A percentile compares a stretch with the other conserved stretches of the same genome.
Conservation (phyloP, 2,329 filamentous ascomycete genomes). For the Fusarium sp. region DNA sequence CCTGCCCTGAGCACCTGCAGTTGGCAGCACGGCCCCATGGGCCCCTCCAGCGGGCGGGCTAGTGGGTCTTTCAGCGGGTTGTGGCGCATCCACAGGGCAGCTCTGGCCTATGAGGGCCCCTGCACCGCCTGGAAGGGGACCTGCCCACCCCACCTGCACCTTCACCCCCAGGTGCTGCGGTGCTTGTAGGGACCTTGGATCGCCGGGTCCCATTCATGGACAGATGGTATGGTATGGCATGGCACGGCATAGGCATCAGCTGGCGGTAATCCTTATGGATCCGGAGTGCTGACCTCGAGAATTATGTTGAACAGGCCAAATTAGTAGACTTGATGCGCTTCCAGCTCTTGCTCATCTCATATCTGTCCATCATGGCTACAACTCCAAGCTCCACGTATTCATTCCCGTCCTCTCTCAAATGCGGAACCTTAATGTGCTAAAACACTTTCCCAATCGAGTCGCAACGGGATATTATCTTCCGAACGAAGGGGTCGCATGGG, state of each 20-base stretch:
- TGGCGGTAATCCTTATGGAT: background rate
- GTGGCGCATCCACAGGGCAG: background rate
- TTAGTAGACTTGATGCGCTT: background rate
- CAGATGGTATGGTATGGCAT: background rate
- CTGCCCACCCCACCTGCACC: background rate
- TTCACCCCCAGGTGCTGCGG: background rate
- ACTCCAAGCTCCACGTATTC: background rate
- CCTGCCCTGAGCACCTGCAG: slow-evolving; percentile 19
- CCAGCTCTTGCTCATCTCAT: background rate
- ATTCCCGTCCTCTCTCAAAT: background rate
- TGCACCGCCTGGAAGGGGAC: background rate
- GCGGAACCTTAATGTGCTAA: slow-evolving; percentile 7
- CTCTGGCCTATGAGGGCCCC: background rate
- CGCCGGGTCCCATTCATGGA: background rate
- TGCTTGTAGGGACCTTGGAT: background rate
- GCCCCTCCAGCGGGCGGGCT: slow-evolving; percentile 31
- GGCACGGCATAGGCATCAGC: background rate
- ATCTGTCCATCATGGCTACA: background rate
- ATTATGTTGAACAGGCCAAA: background rate
- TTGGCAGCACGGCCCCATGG: slow-evolving; percentile 23
- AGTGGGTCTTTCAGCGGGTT: slow-evolving; percentile 9
- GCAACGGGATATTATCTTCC: slow-evolving; percentile 34
- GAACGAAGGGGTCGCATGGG: slow-evolving; percentile 12
- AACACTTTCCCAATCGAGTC: slow-evolving; percentile 33
- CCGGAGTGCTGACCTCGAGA: background rate